phyloP scores from a whole-genome alignment of 441 rosid species.

The Omphalea diandra region DNA sequence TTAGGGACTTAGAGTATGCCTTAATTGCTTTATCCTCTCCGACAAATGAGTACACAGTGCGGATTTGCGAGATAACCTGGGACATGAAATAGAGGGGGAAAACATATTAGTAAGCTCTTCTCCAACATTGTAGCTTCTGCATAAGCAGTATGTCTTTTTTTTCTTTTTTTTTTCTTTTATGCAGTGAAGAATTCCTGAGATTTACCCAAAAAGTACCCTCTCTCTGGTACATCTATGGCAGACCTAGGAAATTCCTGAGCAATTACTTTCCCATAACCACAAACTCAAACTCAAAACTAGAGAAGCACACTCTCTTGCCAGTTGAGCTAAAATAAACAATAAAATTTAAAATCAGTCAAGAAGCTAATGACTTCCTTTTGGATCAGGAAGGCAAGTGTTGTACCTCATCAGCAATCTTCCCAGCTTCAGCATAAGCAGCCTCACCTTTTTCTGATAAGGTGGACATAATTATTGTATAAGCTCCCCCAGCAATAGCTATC shows the following conservation, averaged over 20 bases:
- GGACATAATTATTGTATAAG: conserved; percentile 67
- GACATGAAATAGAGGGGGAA: not conserved
- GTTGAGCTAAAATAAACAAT: too few relatives aligned
- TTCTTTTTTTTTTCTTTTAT: too few relatives aligned
- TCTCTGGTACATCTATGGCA: too few relatives aligned
- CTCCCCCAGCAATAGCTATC: conserved; percentile 78
- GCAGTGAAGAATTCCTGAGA: too few relatives aligned
- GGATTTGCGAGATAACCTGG: conserved; percentile 73
- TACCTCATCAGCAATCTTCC: conserved; percentile 85
- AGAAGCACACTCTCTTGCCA: too few relatives aligned
- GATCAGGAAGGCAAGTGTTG: not conserved
- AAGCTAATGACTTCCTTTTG: not conserved
- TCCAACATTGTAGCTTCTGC: not conserved
- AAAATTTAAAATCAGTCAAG: not conserved
- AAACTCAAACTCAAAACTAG: too few relatives aligned
- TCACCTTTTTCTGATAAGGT: conserved; percentile 72
- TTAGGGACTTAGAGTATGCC: conserved; percentile 55
- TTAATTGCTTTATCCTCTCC: conserved; percentile 70
- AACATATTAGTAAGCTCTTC: not conserved
- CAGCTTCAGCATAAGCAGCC: conserved; percentile 83
- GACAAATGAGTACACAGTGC: conserved; percentile 72
- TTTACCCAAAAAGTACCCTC: too few relatives aligned
- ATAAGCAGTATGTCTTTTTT: too few relatives aligned
- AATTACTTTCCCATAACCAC: too few relatives aligned
- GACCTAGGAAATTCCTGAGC: too few relatives aligned